A percentile compares a stretch with the other conserved stretches of the same genome.
phyloP scores from a whole-genome alignment of 768 basidiomycete genomes.

The Mycena vulgaris region DNA sequence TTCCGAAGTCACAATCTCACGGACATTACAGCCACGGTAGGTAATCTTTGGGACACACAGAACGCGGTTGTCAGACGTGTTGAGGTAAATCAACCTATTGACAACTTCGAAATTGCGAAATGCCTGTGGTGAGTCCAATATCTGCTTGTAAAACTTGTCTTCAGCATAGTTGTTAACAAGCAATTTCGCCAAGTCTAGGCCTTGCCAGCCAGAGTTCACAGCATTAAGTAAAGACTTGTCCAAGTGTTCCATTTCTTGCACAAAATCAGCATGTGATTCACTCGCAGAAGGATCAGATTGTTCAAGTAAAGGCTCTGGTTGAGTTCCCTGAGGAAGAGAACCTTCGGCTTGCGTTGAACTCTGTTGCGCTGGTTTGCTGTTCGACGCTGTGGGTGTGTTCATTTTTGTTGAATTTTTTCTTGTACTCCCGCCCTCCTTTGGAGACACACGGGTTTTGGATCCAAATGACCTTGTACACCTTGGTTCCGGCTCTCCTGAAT shows the following conservation, averaged over 20 bases:
- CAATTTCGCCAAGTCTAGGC: neutral
- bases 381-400: too few species aligned
- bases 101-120: constrained; percentile 2
- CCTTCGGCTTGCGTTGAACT: too few species aligned
- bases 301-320: too few species aligned
- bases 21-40: neutral
- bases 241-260: neutral
- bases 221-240: neutral
- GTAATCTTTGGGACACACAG: neutral
- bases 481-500: neutral
- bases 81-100: neutral
- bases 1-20: neutral
- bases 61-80: neutral
- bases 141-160: neutral
- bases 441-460: neutral
- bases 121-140: neutral
- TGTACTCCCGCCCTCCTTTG: constrained; percentile 1
- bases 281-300: too few species aligned
- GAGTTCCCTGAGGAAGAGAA: too few species aligned
- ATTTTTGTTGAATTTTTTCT: neutral
- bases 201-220: constrained; percentile 11
- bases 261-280: too few species aligned
- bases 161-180: neutral
- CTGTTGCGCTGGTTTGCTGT: too few species aligned
- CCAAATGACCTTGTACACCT: neutral